These are phyloP conservation scores for Verticillium nonalfalfae DNA, from an alignment of 2,329 filamentous ascomycete genomes.

Conservation along the genomic window DNA sequence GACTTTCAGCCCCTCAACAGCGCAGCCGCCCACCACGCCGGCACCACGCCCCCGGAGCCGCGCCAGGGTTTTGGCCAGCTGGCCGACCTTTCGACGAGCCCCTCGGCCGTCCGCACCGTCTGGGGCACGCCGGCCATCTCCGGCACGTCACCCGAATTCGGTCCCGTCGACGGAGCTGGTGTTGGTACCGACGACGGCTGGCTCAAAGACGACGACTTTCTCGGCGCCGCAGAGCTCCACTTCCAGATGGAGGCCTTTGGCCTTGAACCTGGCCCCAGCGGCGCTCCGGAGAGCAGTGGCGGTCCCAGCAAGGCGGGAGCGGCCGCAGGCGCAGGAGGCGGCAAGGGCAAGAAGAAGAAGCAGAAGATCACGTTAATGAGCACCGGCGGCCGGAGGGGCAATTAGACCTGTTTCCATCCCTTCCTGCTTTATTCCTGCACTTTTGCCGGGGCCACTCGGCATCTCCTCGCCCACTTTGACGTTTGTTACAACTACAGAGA, in stretches of 20 bases:
- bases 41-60: conserved; percentile 49
- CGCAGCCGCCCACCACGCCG: conserved; percentile 22
- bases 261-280: conserved; percentile 19
- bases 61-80: conserved; percentile 60
- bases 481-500: too few relatives aligned
- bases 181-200: conserved; percentile 65
- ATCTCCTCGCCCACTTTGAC: too few relatives aligned
- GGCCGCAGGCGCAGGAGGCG: conserved; percentile 22
- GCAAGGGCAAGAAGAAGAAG: conserved; percentile 61
- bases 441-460: too few relatives aligned
- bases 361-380: conserved; percentile 70
- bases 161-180: conserved; percentile 11
- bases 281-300: neutral
- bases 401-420: conserved; percentile 13
- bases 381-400: conserved; percentile 49
- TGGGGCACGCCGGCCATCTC: conserved; percentile 79
- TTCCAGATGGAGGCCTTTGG: conserved; percentile 52
- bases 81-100: conserved; percentile 75
- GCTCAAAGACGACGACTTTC: conserved; percentile 73
- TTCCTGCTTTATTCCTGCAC: too few relatives aligned
- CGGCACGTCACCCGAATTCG: conserved; percentile 13
- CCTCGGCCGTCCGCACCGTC: conserved; percentile 70
- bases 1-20: conserved; percentile 60
- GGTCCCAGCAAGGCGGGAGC: conserved; percentile 11
- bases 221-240: conserved; percentile 54